Percentiles rank a stretch among this genome's conserved stretches.
Evolutionary conservation across 1,284 basidiomycete species (phyloP).

Genomic region (Neotropicomus parvogracilis): DNA sequence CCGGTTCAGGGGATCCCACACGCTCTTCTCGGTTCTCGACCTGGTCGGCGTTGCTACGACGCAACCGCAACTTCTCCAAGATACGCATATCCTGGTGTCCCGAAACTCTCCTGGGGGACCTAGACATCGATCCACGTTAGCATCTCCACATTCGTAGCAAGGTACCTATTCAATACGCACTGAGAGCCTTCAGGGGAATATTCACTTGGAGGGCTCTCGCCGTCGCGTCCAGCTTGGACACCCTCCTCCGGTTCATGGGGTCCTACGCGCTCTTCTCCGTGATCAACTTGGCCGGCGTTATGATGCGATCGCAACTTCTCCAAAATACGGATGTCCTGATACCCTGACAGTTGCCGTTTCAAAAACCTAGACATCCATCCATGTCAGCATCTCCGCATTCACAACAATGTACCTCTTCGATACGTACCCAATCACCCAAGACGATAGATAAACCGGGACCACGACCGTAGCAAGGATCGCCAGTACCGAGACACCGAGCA

Average conservation of each 20-base stretch:
- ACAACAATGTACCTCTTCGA: background rate
- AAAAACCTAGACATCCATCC: constrained; percentile 8
- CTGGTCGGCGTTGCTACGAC: too few species aligned
- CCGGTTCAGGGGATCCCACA: too few species aligned
- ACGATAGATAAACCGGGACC: constrained; percentile 15
- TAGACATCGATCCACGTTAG: too few species aligned
- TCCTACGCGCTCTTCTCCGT: background rate
- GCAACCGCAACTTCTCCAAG: too few species aligned
- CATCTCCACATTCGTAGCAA: too few species aligned
- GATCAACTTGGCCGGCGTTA: background rate
- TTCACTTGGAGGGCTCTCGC: background rate
- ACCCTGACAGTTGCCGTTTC: background rate
- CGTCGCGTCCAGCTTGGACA: background rate
- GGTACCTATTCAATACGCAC: too few species aligned
- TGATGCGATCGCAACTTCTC: background rate
- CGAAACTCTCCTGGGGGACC: too few species aligned
- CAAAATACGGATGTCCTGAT: constrained; percentile 8
- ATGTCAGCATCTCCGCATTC: constrained; percentile 4
- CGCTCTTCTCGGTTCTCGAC: too few species aligned
- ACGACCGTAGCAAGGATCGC: constrained; percentile 10
- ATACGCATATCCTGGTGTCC: too few species aligned
- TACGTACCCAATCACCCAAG: constrained; percentile 16
- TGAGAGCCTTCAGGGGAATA: background rate
- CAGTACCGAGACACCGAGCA: constrained; percentile 19
- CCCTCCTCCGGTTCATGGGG: background rate